These are phyloP conservation scores for Pseudozyma flocculosa DNA, from an alignment of 1,284 basidiomycete species.

Conservation along the genomic window DNA sequence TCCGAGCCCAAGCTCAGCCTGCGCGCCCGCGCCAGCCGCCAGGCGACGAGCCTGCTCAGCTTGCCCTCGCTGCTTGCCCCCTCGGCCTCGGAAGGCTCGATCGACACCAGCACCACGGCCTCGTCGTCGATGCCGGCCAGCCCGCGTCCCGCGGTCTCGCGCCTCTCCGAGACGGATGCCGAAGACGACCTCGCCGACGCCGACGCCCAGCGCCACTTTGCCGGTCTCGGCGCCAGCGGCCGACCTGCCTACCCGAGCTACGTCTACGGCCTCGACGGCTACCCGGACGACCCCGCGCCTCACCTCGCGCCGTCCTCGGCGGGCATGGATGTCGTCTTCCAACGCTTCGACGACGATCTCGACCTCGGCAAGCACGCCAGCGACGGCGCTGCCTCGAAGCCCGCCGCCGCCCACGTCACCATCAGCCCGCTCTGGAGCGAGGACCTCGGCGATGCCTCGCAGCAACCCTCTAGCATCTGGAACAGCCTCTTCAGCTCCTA, in stretches of 20 bases:
- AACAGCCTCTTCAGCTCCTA: not conserved
- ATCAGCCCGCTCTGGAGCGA: not conserved
- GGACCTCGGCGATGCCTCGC: not conserved
- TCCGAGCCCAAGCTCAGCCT: not conserved
- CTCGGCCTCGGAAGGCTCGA: not conserved
- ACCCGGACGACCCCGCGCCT: not conserved
- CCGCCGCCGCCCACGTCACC: not conserved
- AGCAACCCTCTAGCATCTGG: not conserved
- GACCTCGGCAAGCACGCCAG: not conserved
- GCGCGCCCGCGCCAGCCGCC: not conserved
- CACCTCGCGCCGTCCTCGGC: not conserved
- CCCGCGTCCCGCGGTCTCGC: not conserved
- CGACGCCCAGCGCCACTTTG: not conserved
- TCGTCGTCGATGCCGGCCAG: not conserved
- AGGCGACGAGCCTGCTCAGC: not conserved
- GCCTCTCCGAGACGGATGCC: no score
- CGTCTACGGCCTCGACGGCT: constrained; percentile 3
- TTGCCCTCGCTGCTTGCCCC: not conserved
- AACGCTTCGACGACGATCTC: not conserved
- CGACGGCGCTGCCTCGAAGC: not conserved
- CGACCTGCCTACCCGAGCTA: not conserved
- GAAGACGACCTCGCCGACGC: not conserved
- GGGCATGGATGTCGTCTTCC: not conserved
- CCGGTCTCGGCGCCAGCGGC: not conserved
- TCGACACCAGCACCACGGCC: not conserved